A percentile compares a stretch with the other conserved stretches of the same genome.
Evolutionary conservation across 2,329 filamentous ascomycete species (phyloP).

Genomic region (Talaromyces sp.): DNA sequence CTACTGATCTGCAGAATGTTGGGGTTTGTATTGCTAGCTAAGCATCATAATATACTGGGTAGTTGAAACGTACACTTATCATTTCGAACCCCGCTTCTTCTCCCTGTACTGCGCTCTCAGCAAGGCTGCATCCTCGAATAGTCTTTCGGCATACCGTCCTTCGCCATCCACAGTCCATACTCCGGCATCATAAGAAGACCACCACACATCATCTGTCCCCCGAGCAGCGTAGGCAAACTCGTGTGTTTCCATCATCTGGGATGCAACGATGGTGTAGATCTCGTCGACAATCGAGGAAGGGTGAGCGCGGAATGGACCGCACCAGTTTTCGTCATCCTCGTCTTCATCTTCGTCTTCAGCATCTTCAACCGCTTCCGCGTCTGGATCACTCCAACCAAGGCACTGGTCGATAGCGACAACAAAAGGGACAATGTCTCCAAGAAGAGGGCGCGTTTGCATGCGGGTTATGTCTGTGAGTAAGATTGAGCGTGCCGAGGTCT

Average conservation of each 20-base stretch:
- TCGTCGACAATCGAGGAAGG: conserved; percentile 4
- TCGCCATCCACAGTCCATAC: conserved; percentile 5
- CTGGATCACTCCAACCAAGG: background rate
- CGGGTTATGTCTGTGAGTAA: background rate
- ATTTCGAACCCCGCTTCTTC: background rate
- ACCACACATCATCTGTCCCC: conserved; percentile 5
- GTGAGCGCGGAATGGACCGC: conserved; percentile 3
- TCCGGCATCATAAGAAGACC: conserved; percentile 4
- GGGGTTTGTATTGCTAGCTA: background rate
- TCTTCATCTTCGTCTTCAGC: background rate
- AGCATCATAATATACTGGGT: background rate
- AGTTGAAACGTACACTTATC: background rate
- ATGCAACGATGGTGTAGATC: conserved; percentile 3
- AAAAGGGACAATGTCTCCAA: conserved; percentile 6
- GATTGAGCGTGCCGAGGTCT: conserved; percentile 1
- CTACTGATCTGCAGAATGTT: background rate
- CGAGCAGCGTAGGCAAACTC: conserved; percentile 8
- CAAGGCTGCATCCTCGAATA: conserved; percentile 3
- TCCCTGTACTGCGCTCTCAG: conserved; percentile 7
- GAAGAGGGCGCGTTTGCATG: conserved; percentile 1
- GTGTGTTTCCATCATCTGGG: conserved; percentile 4
- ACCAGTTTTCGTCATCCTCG: background rate
- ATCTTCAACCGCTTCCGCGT: background rate
- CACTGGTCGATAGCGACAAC: conserved; percentile 5
- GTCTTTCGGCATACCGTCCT: conserved; percentile 4